These are phyloP conservation scores for Diplodia seriata DNA, from an alignment of 2,329 filamentous ascomycete species.

Conservation along the genomic window DNA sequence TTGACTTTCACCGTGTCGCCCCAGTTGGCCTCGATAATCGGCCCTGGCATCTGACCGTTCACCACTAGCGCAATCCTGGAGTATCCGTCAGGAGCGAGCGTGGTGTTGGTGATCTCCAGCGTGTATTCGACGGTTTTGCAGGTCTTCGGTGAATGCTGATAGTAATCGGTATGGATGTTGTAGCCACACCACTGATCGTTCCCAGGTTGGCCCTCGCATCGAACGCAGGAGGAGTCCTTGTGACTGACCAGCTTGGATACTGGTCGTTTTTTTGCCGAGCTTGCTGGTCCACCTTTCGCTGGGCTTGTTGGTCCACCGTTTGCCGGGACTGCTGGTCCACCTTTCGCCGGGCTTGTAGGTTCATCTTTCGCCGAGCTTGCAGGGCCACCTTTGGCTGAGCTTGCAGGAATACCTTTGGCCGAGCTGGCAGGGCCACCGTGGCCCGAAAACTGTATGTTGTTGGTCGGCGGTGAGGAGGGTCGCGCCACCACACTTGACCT, in stretches of 20 bases:
- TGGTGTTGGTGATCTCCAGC: conserved; percentile 53
- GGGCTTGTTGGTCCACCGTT: background rate
- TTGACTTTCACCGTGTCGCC: conserved; percentile 52
- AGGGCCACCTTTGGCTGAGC: background rate
- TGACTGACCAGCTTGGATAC: background rate
- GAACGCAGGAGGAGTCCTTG: conserved; percentile 35
- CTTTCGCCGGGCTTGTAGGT: background rate
- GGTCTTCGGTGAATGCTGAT: conserved; percentile 48
- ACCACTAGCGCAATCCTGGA: conserved; percentile 50
- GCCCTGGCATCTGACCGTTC: conserved; percentile 57
- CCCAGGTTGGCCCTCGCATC: conserved; percentile 45
- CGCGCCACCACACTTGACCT: conserved; percentile 11
- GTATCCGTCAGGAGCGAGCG: conserved; percentile 56
- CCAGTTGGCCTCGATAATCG: conserved; percentile 54
- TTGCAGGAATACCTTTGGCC: background rate
- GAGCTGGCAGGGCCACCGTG: too few relatives aligned
- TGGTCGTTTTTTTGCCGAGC: conserved; percentile 1
- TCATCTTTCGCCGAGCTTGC: conserved; percentile 1
- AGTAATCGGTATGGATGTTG: conserved; percentile 46
- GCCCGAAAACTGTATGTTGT: background rate
- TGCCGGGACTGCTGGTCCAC: background rate
- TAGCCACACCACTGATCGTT: conserved; percentile 44
- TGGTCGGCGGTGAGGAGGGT: background rate
- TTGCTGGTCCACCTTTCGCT: background rate
- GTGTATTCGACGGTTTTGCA: conserved; percentile 52